Percentiles rank a stretch among this genome's conserved stretches.
Conservation (phyloP, 306 rosid genomes). For the Cucumis melo region DNA sequence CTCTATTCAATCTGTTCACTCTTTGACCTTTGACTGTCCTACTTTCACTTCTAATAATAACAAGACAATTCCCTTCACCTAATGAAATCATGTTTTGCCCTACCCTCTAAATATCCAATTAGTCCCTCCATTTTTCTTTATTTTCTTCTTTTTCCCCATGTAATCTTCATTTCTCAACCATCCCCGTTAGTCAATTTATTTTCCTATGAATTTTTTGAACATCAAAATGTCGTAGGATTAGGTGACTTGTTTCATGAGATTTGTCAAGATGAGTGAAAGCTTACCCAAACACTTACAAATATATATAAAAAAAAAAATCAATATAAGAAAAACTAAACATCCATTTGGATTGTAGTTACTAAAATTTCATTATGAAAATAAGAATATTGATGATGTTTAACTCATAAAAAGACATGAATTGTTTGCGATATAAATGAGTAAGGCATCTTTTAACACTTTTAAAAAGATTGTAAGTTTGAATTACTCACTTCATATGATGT, state of each 20-base stretch:
- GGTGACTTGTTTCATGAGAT: no score
- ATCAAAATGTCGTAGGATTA: no score
- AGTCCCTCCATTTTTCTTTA: neutral
- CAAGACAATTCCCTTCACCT: slow-evolving; percentile 1
- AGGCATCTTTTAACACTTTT: neutral
- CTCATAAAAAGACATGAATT: neutral
- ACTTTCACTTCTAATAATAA: slow-evolving; percentile 11
- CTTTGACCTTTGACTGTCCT: slow-evolving; percentile 86
- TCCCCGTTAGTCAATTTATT: no score
- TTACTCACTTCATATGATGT: neutral
- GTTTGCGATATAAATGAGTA: neutral
- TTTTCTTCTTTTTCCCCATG: neutral
- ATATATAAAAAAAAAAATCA: no score
- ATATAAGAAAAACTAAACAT: neutral
- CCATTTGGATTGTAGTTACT: neutral
- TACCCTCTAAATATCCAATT: neutral
- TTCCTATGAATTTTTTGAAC: no score
- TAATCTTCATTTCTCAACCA: no score
- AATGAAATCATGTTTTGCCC: neutral
- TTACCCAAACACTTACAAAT: no score
- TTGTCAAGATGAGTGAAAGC: no score
- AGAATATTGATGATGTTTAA: no score
- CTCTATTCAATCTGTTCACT: slow-evolving; percentile 28
- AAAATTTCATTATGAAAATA: neutral
- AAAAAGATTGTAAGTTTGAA: neutral